These are phyloP conservation scores for Hypoxylon rubiginosum DNA, from an alignment of 2,329 filamentous ascomycete species.

Conservation along the genomic window DNA sequence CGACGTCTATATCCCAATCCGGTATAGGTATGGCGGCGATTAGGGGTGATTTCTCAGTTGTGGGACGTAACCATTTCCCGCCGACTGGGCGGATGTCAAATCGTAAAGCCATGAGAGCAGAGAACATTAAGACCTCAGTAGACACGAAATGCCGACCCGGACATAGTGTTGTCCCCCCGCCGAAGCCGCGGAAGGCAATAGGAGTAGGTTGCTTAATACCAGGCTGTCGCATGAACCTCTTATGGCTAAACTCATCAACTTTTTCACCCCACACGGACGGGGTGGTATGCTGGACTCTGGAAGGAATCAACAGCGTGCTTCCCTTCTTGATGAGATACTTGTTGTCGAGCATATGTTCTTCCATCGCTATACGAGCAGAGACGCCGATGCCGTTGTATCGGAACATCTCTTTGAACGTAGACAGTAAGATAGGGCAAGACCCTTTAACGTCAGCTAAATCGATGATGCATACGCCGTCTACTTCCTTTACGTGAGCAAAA, in stretches of 20 bases:
- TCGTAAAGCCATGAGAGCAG: conserved; percentile 26
- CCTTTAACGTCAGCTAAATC: neutral
- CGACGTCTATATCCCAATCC: conserved; percentile 11
- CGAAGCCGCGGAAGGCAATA: conserved; percentile 32
- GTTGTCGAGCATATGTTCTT: conserved; percentile 36
- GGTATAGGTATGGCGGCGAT: conserved; percentile 12
- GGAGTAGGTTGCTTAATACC: conserved; percentile 27
- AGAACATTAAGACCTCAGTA: conserved; percentile 36
- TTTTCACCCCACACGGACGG: conserved; percentile 23
- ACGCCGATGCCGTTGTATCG: conserved; percentile 16
- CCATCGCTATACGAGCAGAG: conserved; percentile 17
- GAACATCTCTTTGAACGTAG: conserved; percentile 20
- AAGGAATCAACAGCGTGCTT: conserved; percentile 28
- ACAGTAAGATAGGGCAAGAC: conserved; percentile 16
- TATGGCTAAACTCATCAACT: conserved; percentile 15
- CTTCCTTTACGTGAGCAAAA: neutral
- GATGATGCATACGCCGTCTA: neutral
- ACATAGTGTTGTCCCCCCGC: conserved; percentile 34
- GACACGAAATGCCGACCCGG: conserved; percentile 35
- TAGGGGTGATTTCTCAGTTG: conserved; percentile 14
- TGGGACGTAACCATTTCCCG: conserved; percentile 13
- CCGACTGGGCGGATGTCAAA: conserved; percentile 27
- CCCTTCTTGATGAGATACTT: conserved; percentile 43
- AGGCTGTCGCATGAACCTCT: conserved; percentile 14
- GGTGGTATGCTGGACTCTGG: conserved; percentile 27